Percentiles rank a stretch among this genome's conserved stretches.
Conservation (phyloP, 176 grass and related monocot species). For the Carex scoparia region DNA sequence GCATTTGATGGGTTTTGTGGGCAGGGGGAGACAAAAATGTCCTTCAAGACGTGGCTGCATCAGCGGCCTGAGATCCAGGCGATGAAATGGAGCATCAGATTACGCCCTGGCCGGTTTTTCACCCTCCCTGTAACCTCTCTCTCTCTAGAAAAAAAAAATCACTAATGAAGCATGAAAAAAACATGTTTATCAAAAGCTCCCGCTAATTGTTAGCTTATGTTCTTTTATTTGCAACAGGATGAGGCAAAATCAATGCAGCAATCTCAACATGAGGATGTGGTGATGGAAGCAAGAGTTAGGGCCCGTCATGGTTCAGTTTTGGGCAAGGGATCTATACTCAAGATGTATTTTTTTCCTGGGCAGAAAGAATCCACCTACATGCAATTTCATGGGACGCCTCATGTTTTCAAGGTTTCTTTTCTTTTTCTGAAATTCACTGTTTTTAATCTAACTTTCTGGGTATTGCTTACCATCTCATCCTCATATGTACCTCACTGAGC, state of each 20-base stretch:
- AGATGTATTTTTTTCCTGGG: conserved; percentile 96
- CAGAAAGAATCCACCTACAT: conserved; percentile 69
- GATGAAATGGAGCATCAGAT: conserved; percentile 98
- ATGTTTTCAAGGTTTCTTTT: conserved; percentile 73
- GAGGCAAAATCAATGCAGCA: conserved; percentile 56
- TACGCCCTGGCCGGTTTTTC: conserved; percentile 92
- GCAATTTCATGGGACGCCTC: conserved; percentile 68
- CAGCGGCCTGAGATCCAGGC: conserved; percentile 86
- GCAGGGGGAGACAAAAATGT: conserved; percentile 68
- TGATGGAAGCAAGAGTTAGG: conserved; percentile 82
- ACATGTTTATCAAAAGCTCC: neutral
- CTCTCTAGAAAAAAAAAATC: neutral
- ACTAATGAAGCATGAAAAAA: neutral
- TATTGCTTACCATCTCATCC: neutral
- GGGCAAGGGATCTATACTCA: conserved; percentile 96
- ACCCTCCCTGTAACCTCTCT: conserved; percentile 60
- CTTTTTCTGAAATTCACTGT: conserved; percentile 15
- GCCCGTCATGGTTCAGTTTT: conserved; percentile 88
- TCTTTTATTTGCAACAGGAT: conserved; percentile 50
- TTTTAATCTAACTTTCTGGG: neutral
- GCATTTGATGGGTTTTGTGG: conserved; percentile 91
- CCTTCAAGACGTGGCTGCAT: conserved; percentile 92
- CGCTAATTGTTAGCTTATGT: neutral
- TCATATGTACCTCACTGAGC: neutral
- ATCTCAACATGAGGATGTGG: conserved; percentile 64